Evolutionary conservation across 148 eudicot genomes (phyloP).

Genomic region (Camellia lanceoleosa): DNA sequence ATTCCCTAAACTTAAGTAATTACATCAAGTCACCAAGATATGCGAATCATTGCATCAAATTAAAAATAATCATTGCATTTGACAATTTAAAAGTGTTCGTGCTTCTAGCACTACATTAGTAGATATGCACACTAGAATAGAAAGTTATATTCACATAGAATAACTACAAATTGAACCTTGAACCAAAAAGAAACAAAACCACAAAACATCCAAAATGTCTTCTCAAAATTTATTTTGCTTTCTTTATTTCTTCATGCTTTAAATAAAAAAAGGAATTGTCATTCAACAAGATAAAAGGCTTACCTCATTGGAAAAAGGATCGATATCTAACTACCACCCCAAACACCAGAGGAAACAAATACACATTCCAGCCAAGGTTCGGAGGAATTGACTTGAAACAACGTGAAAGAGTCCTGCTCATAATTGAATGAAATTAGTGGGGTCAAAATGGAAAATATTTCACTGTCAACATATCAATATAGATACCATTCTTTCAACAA

Average conservation of each 20-base stretch:
- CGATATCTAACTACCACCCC: slow-evolving; percentile 72
- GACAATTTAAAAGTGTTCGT: too few species aligned
- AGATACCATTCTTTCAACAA: neutral
- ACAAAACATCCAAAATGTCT: neutral
- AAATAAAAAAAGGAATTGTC: neutral
- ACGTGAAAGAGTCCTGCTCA: slow-evolving; percentile 92
- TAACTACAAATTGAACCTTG: neutral
- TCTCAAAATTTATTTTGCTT: neutral
- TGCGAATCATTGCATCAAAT: neutral
- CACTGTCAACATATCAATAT: neutral
- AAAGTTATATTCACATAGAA: neutral
- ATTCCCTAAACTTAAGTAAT: neutral
- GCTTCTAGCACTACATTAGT: too few species aligned
- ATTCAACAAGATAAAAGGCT: slow-evolving; percentile 15
- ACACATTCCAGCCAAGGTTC: slow-evolving; percentile 92
- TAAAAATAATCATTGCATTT: neutral
- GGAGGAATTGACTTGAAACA: slow-evolving; percentile 98
- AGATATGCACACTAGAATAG: neutral
- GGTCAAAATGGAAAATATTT: neutral
- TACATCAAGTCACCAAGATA: neutral
- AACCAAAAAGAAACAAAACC: neutral
- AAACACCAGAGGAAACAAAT: slow-evolving; percentile 96
- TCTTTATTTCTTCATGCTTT: neutral
- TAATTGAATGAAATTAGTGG: slow-evolving; percentile 14
- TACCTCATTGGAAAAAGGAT: slow-evolving; percentile 85